Percentiles rank a stretch among this genome's conserved stretches.
phyloP scores from a whole-genome alignment of 2,329 filamentous ascomycete species.

The Domatiomyces globalis region DNA sequence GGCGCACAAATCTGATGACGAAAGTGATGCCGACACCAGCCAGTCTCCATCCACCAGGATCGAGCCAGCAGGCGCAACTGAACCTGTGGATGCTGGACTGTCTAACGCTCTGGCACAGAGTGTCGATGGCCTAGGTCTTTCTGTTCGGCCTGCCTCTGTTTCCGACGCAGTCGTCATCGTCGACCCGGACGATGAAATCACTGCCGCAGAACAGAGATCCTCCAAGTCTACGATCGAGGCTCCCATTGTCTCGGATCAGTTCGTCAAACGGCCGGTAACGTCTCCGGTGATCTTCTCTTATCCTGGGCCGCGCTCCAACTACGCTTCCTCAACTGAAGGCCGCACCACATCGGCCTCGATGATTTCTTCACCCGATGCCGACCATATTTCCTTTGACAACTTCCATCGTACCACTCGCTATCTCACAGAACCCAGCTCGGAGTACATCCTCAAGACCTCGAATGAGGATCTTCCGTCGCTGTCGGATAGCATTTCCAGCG shows the following conservation, averaged over 20 bases:
- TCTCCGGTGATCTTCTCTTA: slow-evolving; percentile 29
- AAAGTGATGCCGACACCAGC: slow-evolving; percentile 17
- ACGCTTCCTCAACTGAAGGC: slow-evolving; percentile 24
- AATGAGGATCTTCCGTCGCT: slow-evolving; percentile 37
- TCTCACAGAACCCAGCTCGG: slow-evolving; percentile 22
- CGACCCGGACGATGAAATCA: slow-evolving; percentile 14
- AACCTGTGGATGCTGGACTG: not conserved
- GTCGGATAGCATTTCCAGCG: slow-evolving; percentile 36
- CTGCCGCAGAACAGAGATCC: slow-evolving; percentile 9
- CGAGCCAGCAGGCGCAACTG: slow-evolving; percentile 2
- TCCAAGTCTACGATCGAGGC: slow-evolving; percentile 19
- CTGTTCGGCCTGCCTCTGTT: slow-evolving; percentile 4
- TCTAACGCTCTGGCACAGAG: not conserved
- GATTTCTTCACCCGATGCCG: slow-evolving; percentile 33
- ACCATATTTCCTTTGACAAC: slow-evolving; percentile 28
- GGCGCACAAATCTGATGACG: slow-evolving; percentile 17
- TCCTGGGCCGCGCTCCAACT: slow-evolving; percentile 27
- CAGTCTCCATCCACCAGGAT: not conserved
- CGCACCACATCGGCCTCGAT: slow-evolving; percentile 27
- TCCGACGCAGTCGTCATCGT: slow-evolving; percentile 15
- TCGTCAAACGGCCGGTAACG: slow-evolving; percentile 29
- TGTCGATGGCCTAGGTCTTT: slow-evolving; percentile 12
- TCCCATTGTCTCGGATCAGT: slow-evolving; percentile 9
- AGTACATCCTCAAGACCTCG: slow-evolving; percentile 28
- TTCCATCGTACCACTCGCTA: slow-evolving; percentile 27